Base-by-base conservation (phyloP, 2,329 filamentous ascomycete genomes). In the Fusarium metavorans region DNA sequence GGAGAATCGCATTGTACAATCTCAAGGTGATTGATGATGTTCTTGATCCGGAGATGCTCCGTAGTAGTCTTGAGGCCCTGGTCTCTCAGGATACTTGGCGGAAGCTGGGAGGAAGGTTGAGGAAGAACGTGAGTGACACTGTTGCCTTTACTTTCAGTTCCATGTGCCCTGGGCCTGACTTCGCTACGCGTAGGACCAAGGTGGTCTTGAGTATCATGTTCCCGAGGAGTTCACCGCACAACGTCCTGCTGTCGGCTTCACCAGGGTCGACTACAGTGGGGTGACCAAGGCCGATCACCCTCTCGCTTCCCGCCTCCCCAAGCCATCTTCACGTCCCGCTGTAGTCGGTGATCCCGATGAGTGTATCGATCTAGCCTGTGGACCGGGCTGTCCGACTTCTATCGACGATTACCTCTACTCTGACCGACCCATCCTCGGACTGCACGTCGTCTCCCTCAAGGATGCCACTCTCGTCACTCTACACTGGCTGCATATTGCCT, bases 11-110 rank as follows among this genome's bases (percentile, higher is more conserved):
- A 2, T n/a, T 71, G 6, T 69, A 69, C 56, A 69, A 69, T 20
- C 39, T 64, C 4, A 69, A 64, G 18, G 69, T 69, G 13, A 69
- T 71, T 41, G 61, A 69, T 30, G 66, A 66, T 43, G 62, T 64
- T 2, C 69, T 71, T 1, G 66, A 68, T 34, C 62, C 69, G 3
- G 52, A 60, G 35, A 71, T 45, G 62, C 66, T 69, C n/a, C 66
- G 69, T 10, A 25, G 30, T 14, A 62, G 58, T 20, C 69, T 69
- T 14, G 69, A 69, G 50, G n/a, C n/a, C 8, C 58, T 71, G 3
- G 59, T 68, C 25, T 61, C 59, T 4, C 39, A 62, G 11, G 13
- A 30, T 5, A 64, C 60, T 6, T 70, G 68, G 65, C 54, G 25
- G 39, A 70, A 68, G 39, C 65, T 70, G 5, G 68, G 59, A 11